phyloP scores from a whole-genome alignment of 2,329 filamentous ascomycete genomes.

The Bipolaris sorokiniana region DNA sequence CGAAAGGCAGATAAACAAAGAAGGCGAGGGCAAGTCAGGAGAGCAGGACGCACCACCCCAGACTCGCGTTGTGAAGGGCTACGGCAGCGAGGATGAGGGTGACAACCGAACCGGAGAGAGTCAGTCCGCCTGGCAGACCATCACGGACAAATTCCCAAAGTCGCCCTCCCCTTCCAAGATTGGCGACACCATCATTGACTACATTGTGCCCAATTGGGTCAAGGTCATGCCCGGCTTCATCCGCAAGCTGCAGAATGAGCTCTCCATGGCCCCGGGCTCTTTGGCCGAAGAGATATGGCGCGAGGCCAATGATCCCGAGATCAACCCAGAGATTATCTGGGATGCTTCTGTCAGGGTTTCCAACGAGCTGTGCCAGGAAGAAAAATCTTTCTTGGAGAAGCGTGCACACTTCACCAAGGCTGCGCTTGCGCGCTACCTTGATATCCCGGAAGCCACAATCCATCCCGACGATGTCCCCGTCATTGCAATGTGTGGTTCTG shows the following conservation, averaged over 20 bases:
- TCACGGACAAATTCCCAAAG: slow-evolving; percentile 38
- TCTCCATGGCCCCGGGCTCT: slow-evolving; percentile 86
- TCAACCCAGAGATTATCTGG: slow-evolving; percentile 86
- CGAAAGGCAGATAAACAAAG: slow-evolving; percentile 22
- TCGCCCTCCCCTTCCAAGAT: slow-evolving; percentile 47
- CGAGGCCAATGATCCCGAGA: slow-evolving; percentile 81
- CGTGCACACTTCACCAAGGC: slow-evolving; percentile 71
- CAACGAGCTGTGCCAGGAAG: slow-evolving; percentile 79
- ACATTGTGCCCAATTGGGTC: slow-evolving; percentile 83
- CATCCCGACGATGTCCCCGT: slow-evolving; percentile 90
- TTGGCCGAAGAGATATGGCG: slow-evolving; percentile 92
- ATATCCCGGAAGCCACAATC: slow-evolving; percentile 77
- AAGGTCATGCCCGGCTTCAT: slow-evolving; percentile 76
- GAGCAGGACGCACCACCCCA: slow-evolving; percentile 45
- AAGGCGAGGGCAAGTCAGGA: slow-evolving; percentile 26
- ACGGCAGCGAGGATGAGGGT: slow-evolving; percentile 24
- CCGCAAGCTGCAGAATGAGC: slow-evolving; percentile 82
- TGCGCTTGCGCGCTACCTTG: slow-evolving; percentile 82
- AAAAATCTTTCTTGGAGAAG: slow-evolving; percentile 73
- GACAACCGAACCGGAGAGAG: slow-evolving; percentile 20
- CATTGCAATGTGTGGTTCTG: slow-evolving; percentile 93
- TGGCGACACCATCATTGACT: slow-evolving; percentile 65
- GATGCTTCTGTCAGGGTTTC: slow-evolving; percentile 84
- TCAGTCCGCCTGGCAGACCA: slow-evolving; percentile 43
- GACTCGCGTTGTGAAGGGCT: slow-evolving; percentile 35